These are phyloP conservation scores for Apophysomyces sp. DNA, from an alignment of 371 early-diverging fungal genomes.

Conservation along the genomic window DNA sequence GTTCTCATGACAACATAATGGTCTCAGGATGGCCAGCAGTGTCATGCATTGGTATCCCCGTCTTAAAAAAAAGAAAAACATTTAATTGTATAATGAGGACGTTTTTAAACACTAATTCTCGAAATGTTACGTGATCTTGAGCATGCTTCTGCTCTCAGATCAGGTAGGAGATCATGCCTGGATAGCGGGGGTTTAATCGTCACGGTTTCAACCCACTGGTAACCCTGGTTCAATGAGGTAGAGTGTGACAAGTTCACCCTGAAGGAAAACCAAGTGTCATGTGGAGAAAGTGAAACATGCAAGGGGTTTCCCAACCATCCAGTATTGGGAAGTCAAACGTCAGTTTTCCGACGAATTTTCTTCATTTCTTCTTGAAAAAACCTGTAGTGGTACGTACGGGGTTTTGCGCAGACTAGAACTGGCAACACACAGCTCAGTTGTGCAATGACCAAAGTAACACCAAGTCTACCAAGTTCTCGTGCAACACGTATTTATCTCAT, in stretches of 20 bases:
- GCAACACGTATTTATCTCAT: background rate
- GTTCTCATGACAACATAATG: background rate
- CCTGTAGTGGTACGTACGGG: background rate
- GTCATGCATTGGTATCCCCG: no score
- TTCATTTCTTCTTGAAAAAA: background rate
- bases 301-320: background rate
- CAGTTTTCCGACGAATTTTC: background rate
- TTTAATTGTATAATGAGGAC: no score
- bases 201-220: no score
- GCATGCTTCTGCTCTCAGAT: no score
- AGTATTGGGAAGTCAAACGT: background rate
- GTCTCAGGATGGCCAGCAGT: background rate
- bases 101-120: no score
- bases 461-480: background rate
- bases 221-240: no score
- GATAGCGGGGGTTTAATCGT: no score
- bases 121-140: background rate
- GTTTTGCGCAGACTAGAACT: background rate
- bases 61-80: background rate
- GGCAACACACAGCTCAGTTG: background rate
- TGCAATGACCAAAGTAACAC: background rate
- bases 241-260: no score
- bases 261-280: no score
- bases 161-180: no score
- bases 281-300: background rate